Percentiles rank a stretch among this genome's conserved stretches.
These are phyloP conservation scores for Creolimax fragrantissima DNA, from an alignment of 78 protist species.

Conservation along the genomic window DNA sequence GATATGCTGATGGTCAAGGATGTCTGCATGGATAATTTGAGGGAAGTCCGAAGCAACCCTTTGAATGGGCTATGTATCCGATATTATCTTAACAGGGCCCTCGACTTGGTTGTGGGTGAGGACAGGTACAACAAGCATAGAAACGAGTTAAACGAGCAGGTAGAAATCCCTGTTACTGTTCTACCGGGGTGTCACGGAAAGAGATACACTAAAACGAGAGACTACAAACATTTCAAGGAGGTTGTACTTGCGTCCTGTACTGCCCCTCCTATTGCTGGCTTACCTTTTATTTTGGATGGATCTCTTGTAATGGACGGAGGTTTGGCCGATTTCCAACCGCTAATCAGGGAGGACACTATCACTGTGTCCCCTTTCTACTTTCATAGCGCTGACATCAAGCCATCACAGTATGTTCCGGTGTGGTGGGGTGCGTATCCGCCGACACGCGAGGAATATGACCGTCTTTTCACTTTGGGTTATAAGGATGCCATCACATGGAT, in stretches of 20 bases:
- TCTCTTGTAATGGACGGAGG: neutral
- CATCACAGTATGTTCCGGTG: neutral
- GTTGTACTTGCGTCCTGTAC: neutral
- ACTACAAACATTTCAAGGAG: neutral
- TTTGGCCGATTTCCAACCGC: neutral
- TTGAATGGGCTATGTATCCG: neutral
- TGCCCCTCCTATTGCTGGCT: constrained; percentile 6
- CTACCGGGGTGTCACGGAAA: neutral
- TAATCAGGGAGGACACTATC: neutral
- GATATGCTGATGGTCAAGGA: neutral
- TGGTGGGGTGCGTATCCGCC: constrained; percentile 20
- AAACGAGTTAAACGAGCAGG: neutral
- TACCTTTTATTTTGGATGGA: neutral
- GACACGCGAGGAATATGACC: neutral
- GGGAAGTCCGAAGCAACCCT: neutral
- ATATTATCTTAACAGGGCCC: neutral
- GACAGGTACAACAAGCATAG: neutral
- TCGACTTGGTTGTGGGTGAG: neutral
- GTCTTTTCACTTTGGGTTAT: neutral
- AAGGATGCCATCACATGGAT: neutral
- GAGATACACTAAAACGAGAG: neutral
- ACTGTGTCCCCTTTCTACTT: constrained; percentile 6
- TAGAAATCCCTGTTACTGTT: neutral
- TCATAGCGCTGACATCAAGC: neutral
- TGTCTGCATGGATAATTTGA: neutral